Evolutionary conservation across 208 protist genomes (phyloP).

Genomic region (Perkinsela sp.): DNA sequence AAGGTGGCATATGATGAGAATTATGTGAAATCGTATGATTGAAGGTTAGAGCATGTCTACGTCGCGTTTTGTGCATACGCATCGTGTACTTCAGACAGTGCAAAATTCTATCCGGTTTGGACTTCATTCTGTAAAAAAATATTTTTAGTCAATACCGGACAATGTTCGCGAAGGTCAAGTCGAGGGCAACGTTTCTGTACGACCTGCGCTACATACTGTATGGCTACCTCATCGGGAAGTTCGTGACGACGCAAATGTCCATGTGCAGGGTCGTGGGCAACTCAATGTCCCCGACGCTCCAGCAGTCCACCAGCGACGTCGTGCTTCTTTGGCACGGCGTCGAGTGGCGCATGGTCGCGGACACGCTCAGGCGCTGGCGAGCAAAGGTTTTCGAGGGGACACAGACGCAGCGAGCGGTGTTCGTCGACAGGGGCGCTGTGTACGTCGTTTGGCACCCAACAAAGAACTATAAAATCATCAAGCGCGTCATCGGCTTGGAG

Average conservation of each 20-base stretch:
- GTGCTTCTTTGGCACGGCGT: background rate
- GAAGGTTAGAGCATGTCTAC: no score
- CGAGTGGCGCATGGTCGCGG: background rate
- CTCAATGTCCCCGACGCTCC: background rate
- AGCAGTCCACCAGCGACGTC: background rate
- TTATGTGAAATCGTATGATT: no score
- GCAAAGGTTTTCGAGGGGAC: background rate
- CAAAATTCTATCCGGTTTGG: no score
- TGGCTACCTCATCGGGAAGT: background rate
- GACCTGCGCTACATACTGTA: background rate
- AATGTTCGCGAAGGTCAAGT: no score
- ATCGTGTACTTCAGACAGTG: no score
- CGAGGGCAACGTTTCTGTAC: no score
- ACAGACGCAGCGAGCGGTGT: background rate
- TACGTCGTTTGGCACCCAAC: background rate
- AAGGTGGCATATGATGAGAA: no score
- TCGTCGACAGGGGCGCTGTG: background rate
- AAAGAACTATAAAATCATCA: background rate
- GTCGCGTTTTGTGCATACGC: no score
- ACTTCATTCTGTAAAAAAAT: no score
- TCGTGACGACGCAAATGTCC: background rate
- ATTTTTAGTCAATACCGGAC: no score
- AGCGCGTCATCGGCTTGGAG: background rate
- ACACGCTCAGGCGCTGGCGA: background rate
- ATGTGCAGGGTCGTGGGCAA: background rate